A percentile compares a stretch with the other conserved stretches of the same genome.
These are phyloP conservation scores for Penicillium simplicissimum DNA, from an alignment of 495 filamentous ascomycete species.

Conservation along the genomic window DNA sequence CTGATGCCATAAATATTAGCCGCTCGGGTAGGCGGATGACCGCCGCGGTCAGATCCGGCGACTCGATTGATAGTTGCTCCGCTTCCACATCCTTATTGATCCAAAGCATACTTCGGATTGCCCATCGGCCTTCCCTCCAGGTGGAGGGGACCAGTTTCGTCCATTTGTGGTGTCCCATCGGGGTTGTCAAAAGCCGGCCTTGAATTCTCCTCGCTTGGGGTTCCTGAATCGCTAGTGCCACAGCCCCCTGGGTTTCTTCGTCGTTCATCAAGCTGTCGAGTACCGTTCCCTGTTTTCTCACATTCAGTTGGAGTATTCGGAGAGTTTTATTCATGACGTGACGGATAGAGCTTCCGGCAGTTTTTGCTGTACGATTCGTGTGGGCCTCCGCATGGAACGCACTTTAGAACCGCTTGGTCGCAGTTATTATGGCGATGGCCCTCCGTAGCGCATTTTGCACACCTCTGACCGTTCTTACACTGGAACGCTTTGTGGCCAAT, in stretches of 20 bases:
- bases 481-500: constrained; percentile 13
- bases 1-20: background rate
- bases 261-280: constrained; percentile 36
- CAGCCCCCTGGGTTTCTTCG: constrained; percentile 17
- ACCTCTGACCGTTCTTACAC: constrained; percentile 30
- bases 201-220: constrained; percentile 27
- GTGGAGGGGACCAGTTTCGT: constrained; percentile 32
- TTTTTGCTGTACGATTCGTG: constrained; percentile 29
- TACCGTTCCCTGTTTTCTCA: constrained; percentile 31
- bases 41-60: no score
- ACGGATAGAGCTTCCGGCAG: constrained; percentile 28
- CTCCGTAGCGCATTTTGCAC: constrained; percentile 29
- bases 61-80: constrained; percentile 29
- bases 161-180: constrained; percentile 32
- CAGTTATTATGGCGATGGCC: constrained; percentile 31
- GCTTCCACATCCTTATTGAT: constrained; percentile 30
- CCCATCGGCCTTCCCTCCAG: constrained; percentile 19
- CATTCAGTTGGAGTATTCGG: constrained; percentile 32
- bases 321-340: constrained; percentile 31
- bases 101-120: constrained; percentile 36
- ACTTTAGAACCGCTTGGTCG: constrained; percentile 4
- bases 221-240: constrained; percentile 29
- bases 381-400: constrained; percentile 3
- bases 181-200: constrained; percentile 23
- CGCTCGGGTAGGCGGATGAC: no score